These are phyloP conservation scores for Yamadazyma akitaensis DNA, from an alignment of 805 yeast genomes.

Conservation along the genomic window DNA sequence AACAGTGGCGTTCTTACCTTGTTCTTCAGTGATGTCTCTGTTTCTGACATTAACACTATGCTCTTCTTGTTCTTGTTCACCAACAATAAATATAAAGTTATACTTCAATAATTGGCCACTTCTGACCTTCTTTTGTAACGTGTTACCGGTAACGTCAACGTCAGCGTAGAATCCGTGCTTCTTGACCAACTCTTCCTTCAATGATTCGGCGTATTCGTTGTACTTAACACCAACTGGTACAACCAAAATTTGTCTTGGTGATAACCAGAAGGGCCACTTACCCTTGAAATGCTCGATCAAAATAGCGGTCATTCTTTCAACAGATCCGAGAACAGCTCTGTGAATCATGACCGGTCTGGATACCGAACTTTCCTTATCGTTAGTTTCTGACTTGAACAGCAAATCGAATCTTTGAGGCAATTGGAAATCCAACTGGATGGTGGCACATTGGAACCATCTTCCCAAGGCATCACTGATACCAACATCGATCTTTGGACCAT, in stretches of 20 bases:
- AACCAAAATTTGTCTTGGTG: conserved; percentile 97
- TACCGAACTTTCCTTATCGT: conserved; percentile 54
- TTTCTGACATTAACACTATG: conserved; percentile 90
- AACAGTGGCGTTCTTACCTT: conserved; percentile 86
- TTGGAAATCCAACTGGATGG: conserved; percentile 98
- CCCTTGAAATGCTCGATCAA: conserved; percentile 98
- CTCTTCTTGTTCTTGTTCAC: conserved; percentile 84
- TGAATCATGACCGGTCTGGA: conserved; percentile 98
- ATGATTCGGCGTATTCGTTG: conserved; percentile 82
- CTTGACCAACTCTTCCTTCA: conserved; percentile 61
- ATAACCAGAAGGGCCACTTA: conserved; percentile 99
- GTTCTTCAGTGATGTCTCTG: conserved; percentile 90
- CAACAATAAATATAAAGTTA: conserved; percentile 95
- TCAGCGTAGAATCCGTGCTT: conserved; percentile 85
- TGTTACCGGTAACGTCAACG: conserved; percentile 90
- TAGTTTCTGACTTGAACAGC: conserved; percentile 66
- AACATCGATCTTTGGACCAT: conserved; percentile 95
- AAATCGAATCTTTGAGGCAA: conserved; percentile 91
- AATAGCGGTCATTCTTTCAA: conserved; percentile 98
- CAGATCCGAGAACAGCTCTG: conserved; percentile 97
- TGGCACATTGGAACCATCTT: conserved; percentile 99
- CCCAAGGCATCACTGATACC: conserved; percentile 90
- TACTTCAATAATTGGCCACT: conserved; percentile 91
- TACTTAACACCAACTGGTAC: conserved; percentile 96
- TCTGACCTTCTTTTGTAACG: conserved; percentile 97